A percentile compares a stretch with the other conserved stretches of the same genome.
These are phyloP conservation scores for Hypoxylon sp. DNA, from an alignment of 2,329 filamentous ascomycete species.

Conservation along the genomic window DNA sequence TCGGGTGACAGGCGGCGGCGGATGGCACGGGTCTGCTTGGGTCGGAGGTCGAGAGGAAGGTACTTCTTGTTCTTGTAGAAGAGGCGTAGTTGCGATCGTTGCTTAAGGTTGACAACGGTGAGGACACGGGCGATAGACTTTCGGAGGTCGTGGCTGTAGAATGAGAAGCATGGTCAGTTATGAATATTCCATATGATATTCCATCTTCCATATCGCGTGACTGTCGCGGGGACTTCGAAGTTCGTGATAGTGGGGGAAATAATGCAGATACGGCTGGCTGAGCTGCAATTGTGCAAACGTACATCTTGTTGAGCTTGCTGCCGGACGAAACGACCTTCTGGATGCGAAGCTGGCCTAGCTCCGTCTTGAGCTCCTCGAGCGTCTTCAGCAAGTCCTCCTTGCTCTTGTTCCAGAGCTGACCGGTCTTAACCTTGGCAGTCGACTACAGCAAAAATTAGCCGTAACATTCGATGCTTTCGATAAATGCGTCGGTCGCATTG, in stretches of 20 bases:
- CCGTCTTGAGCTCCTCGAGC: slow-evolving; percentile 93
- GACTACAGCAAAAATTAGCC: slow-evolving; percentile 56
- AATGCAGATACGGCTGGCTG: slow-evolving; percentile 1
- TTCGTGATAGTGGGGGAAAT: slow-evolving; percentile 7
- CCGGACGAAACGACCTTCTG: slow-evolving; percentile 98
- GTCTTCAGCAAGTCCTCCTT: slow-evolving; percentile 98
- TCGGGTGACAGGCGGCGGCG: slow-evolving; percentile 93
- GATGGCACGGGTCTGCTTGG: slow-evolving; percentile 98
- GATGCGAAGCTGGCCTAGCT: slow-evolving; percentile 95
- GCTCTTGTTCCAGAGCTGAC: slow-evolving; percentile 98
- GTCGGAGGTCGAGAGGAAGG: slow-evolving; percentile 95
- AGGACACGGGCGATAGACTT: slow-evolving; percentile 99
- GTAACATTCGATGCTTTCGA: slow-evolving; percentile 11
- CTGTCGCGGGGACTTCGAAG: background rate
- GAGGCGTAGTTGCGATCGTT: slow-evolving; percentile 95
- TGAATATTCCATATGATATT: slow-evolving; percentile 15
- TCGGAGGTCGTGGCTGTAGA: slow-evolving; percentile 91
- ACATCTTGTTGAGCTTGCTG: slow-evolving; percentile 98
- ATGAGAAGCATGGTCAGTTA: slow-evolving; percentile 32
- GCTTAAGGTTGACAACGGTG: slow-evolving; percentile 99
- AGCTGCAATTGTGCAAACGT: slow-evolving; percentile 57
- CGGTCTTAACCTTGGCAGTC: slow-evolving; percentile 87
- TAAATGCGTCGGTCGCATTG: slow-evolving; percentile 15
- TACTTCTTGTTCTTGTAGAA: slow-evolving; percentile 99
- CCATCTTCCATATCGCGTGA: slow-evolving; percentile 19